These are phyloP conservation scores for Fusarium domesticum DNA, from an alignment of 2,329 filamentous ascomycete genomes.

Conservation along the genomic window DNA sequence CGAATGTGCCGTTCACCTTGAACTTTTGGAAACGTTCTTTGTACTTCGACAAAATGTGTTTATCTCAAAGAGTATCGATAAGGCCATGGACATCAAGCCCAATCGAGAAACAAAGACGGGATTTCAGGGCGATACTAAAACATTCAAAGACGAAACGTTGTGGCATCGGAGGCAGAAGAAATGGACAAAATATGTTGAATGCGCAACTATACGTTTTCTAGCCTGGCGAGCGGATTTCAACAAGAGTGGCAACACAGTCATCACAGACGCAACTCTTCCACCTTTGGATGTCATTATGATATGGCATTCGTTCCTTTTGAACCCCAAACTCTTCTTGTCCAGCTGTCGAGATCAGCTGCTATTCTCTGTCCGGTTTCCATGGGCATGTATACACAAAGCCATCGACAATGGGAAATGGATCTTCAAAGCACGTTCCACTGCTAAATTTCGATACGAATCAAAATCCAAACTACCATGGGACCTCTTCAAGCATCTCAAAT, in stretches of 20 bases:
- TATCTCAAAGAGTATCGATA: slow-evolving; percentile 17
- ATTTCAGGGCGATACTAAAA: slow-evolving; percentile 15
- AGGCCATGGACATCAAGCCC: slow-evolving; percentile 16
- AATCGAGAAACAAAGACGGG: slow-evolving; percentile 14
- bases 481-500: not conserved
- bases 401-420: slow-evolving; percentile 18
- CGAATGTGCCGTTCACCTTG: slow-evolving; percentile 46
- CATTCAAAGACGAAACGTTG: slow-evolving; percentile 18
- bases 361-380: slow-evolving; percentile 20
- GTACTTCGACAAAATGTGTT: slow-evolving; percentile 42
- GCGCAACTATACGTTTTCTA: slow-evolving; percentile 29
- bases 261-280: slow-evolving; percentile 15
- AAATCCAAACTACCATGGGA: not conserved
- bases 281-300: slow-evolving; percentile 36
- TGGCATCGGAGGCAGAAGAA: slow-evolving; percentile 20
- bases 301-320: slow-evolving; percentile 37
- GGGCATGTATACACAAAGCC: slow-evolving; percentile 14
- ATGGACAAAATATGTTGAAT: slow-evolving; percentile 28
- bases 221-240: slow-evolving; percentile 20
- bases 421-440: slow-evolving; percentile 1
- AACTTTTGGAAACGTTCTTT: slow-evolving; percentile 57
- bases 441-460: not conserved
- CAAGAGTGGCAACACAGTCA: not conserved
- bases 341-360: slow-evolving; percentile 12
- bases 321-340: slow-evolving; percentile 25